These are phyloP conservation scores for Aspergillus ruber DNA, from an alignment of 2,329 filamentous ascomycete species.

Conservation along the genomic window DNA sequence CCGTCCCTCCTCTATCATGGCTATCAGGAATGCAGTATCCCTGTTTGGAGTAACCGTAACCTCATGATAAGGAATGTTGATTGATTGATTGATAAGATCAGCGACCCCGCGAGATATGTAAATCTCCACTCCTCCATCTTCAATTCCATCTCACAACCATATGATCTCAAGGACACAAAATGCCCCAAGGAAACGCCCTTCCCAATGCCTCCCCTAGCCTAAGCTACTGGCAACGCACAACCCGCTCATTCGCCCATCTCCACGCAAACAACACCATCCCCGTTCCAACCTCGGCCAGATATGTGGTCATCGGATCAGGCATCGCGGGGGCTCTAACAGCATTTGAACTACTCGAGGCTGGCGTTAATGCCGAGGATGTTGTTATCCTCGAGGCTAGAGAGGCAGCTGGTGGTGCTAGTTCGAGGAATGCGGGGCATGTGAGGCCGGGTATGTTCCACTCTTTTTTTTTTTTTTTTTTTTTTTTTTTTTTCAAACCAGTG, in stretches of 20 bases:
- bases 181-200: conserved; percentile 6
- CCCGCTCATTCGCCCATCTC: conserved; percentile 37
- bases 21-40: background rate
- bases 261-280: conserved; percentile 29
- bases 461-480: too few species aligned
- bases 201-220: conserved; percentile 23
- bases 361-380: conserved; percentile 28
- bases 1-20: background rate
- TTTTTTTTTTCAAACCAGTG: too few species aligned
- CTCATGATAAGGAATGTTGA: background rate
- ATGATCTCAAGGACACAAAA: background rate
- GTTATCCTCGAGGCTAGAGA: conserved; percentile 41
- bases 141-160: background rate
- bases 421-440: conserved; percentile 42
- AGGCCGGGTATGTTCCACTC: conserved; percentile 20
- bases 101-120: background rate
- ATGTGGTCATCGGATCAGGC: conserved; percentile 40
- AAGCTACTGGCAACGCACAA: conserved; percentile 43
- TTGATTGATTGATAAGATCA: background rate
- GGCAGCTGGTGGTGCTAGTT: conserved; percentile 40
- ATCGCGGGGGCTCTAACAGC: conserved; percentile 38
- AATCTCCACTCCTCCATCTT: background rate
- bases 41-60: background rate
- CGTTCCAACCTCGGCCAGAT: conserved; percentile 25
- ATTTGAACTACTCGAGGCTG: conserved; percentile 34